These are phyloP conservation scores for Psilocybe subaeruginosa DNA, from an alignment of 768 basidiomycete species.

Conservation along the genomic window DNA sequence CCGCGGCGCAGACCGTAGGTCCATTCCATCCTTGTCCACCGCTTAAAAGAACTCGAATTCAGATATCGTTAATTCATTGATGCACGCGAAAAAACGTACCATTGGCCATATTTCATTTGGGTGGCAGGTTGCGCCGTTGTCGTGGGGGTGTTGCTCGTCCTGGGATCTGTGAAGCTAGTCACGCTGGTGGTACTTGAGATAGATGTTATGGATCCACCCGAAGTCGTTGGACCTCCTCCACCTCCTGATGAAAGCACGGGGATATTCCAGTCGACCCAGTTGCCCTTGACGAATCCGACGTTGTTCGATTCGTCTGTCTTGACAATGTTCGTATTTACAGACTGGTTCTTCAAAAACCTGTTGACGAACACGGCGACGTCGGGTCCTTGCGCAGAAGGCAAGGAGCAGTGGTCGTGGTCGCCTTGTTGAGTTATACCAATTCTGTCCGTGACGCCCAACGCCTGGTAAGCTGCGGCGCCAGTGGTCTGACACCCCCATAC, in stretches of 20 bases:
- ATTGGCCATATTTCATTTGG: not conserved
- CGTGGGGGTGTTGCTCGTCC: not conserved
- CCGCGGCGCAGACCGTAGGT: constrained; percentile 15
- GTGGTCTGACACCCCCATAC: constrained; percentile 51
- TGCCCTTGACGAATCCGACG: constrained; percentile 34
- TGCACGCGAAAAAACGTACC: not conserved
- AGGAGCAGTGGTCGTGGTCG: constrained; percentile 51
- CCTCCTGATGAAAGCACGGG: too few species aligned
- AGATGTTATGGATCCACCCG: not conserved
- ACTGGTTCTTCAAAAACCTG: constrained; percentile 49
- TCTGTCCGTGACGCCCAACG: constrained; percentile 43
- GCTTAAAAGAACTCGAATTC: not conserved
- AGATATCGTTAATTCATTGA: not conserved
- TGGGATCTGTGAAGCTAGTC: not conserved
- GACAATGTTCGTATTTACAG: constrained; percentile 45
- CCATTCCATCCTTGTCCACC: constrained; percentile 15
- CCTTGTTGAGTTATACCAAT: constrained; percentile 56
- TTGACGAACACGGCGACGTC: constrained; percentile 52
- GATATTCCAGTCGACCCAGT: constrained; percentile 51
- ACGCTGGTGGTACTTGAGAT: not conserved
- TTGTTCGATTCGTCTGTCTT: constrained; percentile 41
- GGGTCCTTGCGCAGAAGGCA: constrained; percentile 44
- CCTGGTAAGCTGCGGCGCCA: constrained; percentile 48
- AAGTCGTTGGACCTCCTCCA: not conserved
- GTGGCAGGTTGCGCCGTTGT: not conserved